A percentile compares a stretch with the other conserved stretches of the same genome.
These are phyloP conservation scores for Kernera saxatilis DNA, from an alignment of 345 rosid species.

Conservation along the genomic window DNA sequence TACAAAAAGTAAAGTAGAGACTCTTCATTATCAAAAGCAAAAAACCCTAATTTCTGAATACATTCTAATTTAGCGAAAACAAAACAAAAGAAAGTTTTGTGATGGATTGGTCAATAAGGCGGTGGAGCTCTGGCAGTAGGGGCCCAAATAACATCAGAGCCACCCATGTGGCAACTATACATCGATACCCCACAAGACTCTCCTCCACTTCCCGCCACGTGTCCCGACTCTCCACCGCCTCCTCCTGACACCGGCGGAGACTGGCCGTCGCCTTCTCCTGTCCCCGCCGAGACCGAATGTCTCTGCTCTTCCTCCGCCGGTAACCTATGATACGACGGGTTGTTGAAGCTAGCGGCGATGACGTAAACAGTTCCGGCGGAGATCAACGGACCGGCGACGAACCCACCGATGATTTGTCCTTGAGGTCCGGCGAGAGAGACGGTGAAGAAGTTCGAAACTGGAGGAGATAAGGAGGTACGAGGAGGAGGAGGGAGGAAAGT, in stretches of 20 bases:
- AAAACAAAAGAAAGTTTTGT: not conserved
- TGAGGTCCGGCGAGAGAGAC: slow-evolving; percentile 89
- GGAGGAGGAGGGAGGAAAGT: slow-evolving; percentile 52
- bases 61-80: not conserved
- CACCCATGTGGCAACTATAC: slow-evolving; percentile 58
- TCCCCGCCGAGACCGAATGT: slow-evolving; percentile 38
- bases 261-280: slow-evolving; percentile 47
- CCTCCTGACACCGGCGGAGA: slow-evolving; percentile 56
- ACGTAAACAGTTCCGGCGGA: slow-evolving; percentile 68
- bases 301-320: slow-evolving; percentile 44
- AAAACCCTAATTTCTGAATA: slow-evolving; percentile 7
- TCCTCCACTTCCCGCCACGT: slow-evolving; percentile 39
- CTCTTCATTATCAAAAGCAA: not conserved
- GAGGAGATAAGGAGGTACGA: slow-evolving; percentile 40
- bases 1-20: not conserved
- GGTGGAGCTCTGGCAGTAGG: slow-evolving; percentile 62
- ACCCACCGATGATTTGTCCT: slow-evolving; percentile 90
- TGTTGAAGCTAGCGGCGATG: slow-evolving; percentile 73
- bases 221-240: slow-evolving; percentile 52
- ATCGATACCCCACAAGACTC: slow-evolving; percentile 52
- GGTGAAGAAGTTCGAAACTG: slow-evolving; percentile 46
- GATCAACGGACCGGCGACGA: slow-evolving; percentile 63
- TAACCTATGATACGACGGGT: slow-evolving; percentile 63
- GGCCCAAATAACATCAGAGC: slow-evolving; percentile 72
- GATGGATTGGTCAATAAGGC: slow-evolving; percentile 38